Evolutionary conservation across 441 rosid genomes (phyloP).

Genomic region (Biscutella auriculata): DNA sequence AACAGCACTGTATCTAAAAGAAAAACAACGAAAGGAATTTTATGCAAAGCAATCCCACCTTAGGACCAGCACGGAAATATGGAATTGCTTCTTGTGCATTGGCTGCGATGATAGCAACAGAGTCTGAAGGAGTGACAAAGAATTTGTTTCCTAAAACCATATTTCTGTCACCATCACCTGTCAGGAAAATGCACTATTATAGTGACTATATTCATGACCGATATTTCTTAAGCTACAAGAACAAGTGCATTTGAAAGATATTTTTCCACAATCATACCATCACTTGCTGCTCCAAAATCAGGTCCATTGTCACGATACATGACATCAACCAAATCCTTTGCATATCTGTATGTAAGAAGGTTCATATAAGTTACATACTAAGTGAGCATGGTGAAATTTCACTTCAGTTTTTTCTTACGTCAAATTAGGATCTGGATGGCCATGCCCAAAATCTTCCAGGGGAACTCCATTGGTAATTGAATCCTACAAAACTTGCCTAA

Average conservation of each 20-base stretch:
- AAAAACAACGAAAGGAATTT: not conserved
- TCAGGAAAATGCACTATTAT: constrained; percentile 11
- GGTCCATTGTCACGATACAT: constrained; percentile 76
- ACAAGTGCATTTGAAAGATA: not conserved
- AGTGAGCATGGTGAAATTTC: constrained; percentile 1
- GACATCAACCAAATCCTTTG: constrained; percentile 75
- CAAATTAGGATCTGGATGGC: constrained; percentile 97
- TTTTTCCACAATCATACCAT: constrained; percentile 41
- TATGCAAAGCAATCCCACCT: constrained; percentile 32
- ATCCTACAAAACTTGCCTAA: constrained; percentile 38
- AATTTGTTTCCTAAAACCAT: constrained; percentile 80
- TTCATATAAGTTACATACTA: constrained; percentile 5
- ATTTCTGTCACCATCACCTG: constrained; percentile 96
- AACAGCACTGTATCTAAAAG: not conserved
- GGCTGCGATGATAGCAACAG: constrained; percentile 91
- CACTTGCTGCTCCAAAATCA: constrained; percentile 95
- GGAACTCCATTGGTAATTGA: constrained; percentile 83
- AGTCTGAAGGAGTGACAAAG: constrained; percentile 90
- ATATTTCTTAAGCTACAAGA: not conserved
- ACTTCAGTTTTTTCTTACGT: constrained; percentile 39
- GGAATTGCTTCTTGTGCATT: constrained; percentile 82
- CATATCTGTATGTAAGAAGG: constrained; percentile 44
- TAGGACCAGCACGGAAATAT: constrained; percentile 62
- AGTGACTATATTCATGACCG: not conserved
- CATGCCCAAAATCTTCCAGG: constrained; percentile 88